phyloP scores from a whole-genome alignment of 179 eudicot genomes.

The Silene noctiflora region DNA sequence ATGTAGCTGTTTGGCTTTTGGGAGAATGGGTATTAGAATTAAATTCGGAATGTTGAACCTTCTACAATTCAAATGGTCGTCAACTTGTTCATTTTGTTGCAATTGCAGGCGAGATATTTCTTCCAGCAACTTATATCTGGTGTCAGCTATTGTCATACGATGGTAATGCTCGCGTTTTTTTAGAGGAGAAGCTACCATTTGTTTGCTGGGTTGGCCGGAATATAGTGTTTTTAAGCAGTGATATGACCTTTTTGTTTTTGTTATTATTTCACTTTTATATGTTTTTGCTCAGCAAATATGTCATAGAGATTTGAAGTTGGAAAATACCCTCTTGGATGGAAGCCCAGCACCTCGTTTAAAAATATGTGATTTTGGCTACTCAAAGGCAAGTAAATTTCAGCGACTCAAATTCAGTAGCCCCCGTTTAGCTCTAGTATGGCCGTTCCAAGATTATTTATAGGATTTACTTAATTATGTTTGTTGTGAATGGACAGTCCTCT shows the following conservation, averaged over 20 bases:
- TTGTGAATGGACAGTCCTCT: slow-evolving; percentile 29
- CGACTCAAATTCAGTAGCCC: not conserved
- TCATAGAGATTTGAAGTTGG: slow-evolving; percentile 42
- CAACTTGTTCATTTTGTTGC: not conserved
- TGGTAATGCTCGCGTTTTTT: slow-evolving; percentile 30
- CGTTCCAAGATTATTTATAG: not conserved
- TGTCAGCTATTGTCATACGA: slow-evolving; percentile 48
- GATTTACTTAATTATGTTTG: slow-evolving; percentile 1
- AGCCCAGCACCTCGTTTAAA: slow-evolving; percentile 43
- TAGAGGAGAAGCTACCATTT: not conserved
- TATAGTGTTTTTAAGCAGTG: not conserved
- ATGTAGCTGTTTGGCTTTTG: not conserved
- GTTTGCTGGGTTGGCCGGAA: not conserved
- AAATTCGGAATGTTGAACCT: not conserved
- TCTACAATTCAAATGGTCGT: not conserved
- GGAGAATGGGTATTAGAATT: not conserved
- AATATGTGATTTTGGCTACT: slow-evolving; percentile 38
- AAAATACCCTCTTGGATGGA: slow-evolving; percentile 42
- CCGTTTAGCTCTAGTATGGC: not conserved
- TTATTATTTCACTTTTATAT: slow-evolving; percentile 7
- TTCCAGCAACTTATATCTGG: slow-evolving; percentile 51
- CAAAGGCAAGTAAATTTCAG: slow-evolving; percentile 22
- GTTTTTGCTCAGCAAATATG: slow-evolving; percentile 36
- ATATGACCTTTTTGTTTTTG: not conserved
- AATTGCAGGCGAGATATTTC: slow-evolving; percentile 49